Percentiles rank a stretch among this genome's conserved stretches.
Conservation (phyloP, 352 stramenopile species). For the Saprolegnia parasitica region DNA sequence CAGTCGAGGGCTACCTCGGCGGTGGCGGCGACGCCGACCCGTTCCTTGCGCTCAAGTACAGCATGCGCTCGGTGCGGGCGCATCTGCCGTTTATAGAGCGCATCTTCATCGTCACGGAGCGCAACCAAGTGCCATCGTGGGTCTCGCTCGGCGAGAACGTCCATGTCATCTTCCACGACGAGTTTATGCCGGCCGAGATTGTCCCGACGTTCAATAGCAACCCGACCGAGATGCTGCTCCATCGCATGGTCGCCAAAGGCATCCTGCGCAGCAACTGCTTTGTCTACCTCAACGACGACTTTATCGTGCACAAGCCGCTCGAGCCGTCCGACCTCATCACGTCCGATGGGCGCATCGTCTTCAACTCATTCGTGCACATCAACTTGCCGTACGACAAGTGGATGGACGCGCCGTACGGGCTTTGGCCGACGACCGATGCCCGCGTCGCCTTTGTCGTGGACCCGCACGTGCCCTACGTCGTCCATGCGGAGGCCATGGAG, state of each 20-base stretch:
- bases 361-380: conserved; percentile 10
- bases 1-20: conserved; percentile 1
- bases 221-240: conserved; percentile 11
- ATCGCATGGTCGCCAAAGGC: conserved; percentile 10
- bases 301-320: conserved; percentile 5
- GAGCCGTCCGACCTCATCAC: not conserved
- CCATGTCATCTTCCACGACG: conserved; percentile 5
- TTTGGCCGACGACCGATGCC: not conserved
- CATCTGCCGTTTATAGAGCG: not conserved
- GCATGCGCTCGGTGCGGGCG: conserved; percentile 5
- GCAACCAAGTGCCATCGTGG: not conserved
- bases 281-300: conserved; percentile 10
- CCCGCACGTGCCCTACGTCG: conserved; percentile 10
- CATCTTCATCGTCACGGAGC: conserved; percentile 10
- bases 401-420: conserved; percentile 5
- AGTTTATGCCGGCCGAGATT: conserved; percentile 12
- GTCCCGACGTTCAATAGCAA: conserved; percentile 15
- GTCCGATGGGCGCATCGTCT: not conserved
- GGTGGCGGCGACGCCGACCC: conserved; percentile 4
- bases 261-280: conserved; percentile 9
- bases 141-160: conserved; percentile 8
- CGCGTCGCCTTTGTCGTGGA: not conserved
- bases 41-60: conserved; percentile 10
- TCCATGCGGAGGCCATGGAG: conserved; percentile 2
- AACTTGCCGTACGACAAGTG: conserved; percentile 6